Evolutionary conservation across 768 basidiomycete genomes (phyloP), one percentile per base, ranked within the genome.

Genomic region (Sistotremastrum niveocremeum): DNA sequence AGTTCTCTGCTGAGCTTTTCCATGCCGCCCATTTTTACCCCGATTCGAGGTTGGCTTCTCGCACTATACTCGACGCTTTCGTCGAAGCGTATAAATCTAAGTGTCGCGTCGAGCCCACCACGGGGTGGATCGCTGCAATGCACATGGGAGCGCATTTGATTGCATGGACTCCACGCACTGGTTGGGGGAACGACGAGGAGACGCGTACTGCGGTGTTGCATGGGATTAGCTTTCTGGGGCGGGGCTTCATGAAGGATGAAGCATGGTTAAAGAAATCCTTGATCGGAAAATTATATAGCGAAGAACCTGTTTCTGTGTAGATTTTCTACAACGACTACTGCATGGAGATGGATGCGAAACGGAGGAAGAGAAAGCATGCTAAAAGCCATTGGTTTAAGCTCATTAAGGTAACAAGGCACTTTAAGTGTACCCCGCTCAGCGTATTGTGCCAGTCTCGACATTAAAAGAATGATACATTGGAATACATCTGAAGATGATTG

Each of bases 1-100:
- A 83, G 51, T 70, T 82, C 48, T 72, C 69, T 46, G 79, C 76
- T 3, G 81, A 82, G 56, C 56, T 82, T 46, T 62, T 71, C 54
- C 62, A 66, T 28, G 55, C 80, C 28, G 62, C 67, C 44, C 61
- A 67, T 41, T 79, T 77, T 56, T 53, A 71, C 44, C 66, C 70
- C 1, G 56, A 57, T 10, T 65, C 67, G 39, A 55, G 56, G 37
- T 62, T 63, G 6, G 56, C 66, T 2, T 63, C 69, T 3, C 52
- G 58, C 6, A 51, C 54, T 40, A 52, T 76, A 5, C 54, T 76
- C 12, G 53, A 51, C 12, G 58, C 68, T 8, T 78, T 81, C 53
- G 55, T 79, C 35, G 46, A 50, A 7, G 62, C 62, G 36, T 82
- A 81, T 52, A 58, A 61, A 35, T 55, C 55, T 34, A 54, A 50